Evolutionary conservation across 2,329 filamentous ascomycete genomes (phyloP), one percentile per base, ranked within the genome.

Genomic region (Aspergillus flavus): DNA sequence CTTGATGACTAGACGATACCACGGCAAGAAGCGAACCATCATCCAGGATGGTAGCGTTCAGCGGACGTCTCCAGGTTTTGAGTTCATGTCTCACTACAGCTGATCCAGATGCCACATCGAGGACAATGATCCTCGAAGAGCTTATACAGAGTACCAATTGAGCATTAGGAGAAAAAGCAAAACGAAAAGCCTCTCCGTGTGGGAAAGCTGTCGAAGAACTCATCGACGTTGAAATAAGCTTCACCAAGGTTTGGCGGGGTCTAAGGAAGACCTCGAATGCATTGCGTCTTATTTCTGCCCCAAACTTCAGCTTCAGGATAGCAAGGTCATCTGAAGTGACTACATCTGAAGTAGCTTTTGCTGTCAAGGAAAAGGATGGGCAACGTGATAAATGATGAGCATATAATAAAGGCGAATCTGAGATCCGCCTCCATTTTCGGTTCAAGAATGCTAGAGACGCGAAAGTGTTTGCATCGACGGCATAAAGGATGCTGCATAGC

Each of bases 101-200:
- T 6, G 85, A 81, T 43, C 86, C 78, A 1, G 82, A 82, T 26
- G 85, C 84, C 4, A 91, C 82, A 73, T 94, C 89, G 58, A 96
- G 81, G 39, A 96, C 86, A 70, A 94, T 91, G 67, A 96, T 91
- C 62, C 93, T 85, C 14, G 92, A 94, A 43, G 93, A 96, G 76
- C 92, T 96, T 76, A 93, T 91, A 58, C 91, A 92, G 46, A 96
- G 84, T 34, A 96, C 79, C 69, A 89, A 87, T 68, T 90, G 88
- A 2, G 92, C 92, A 59, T 85, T 87, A 6, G 91, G 88, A 2
- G 93, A 96, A 63, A 92, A 87, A 66, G 86, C 88, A 76, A 96
- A 96, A 60, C 92, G 91, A 80, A 96, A 92, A 53, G 92, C 92
- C 76, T 96, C 93, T 36, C 92, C 91, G 39, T 91, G 90, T 1